A percentile compares a stretch with the other conserved stretches of the same genome.
These are phyloP conservation scores for Asclepias syriaca DNA, from an alignment of 257 asterid genomes.

Conservation along the genomic window DNA sequence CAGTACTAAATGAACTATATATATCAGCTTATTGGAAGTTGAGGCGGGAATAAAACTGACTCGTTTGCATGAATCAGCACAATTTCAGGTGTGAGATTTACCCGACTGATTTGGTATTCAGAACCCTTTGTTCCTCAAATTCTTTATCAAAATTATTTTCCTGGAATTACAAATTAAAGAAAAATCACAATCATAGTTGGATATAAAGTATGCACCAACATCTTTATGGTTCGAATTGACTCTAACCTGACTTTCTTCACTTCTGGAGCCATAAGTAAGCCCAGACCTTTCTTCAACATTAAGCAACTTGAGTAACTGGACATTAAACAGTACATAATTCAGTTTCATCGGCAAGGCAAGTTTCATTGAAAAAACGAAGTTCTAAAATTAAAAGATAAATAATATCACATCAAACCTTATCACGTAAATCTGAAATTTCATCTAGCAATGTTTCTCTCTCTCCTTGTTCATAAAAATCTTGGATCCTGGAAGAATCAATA, in stretches of 20 bases:
- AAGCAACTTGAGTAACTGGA: constrained; percentile 39
- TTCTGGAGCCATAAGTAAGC: constrained; percentile 22
- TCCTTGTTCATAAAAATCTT: constrained; percentile 44
- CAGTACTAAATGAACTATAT: background rate
- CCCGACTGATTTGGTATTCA: constrained; percentile 49
- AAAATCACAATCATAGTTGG: constrained; percentile 4
- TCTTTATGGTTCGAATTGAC: background rate
- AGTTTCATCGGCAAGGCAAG: constrained; percentile 11
- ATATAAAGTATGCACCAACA: background rate
- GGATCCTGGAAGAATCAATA: constrained; percentile 34
- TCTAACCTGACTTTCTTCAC: constrained; percentile 33
- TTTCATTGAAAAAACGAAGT: background rate
- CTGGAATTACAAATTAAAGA: constrained; percentile 31
- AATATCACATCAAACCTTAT: constrained; percentile 37
- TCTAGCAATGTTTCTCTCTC: constrained; percentile 45
- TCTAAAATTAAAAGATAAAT: background rate
- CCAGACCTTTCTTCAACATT: constrained; percentile 24
- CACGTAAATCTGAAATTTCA: constrained; percentile 48
- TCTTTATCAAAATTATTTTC: constrained; percentile 35
- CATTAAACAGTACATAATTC: constrained; percentile 9
- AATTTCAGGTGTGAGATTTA: background rate
- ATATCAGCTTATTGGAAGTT: background rate
- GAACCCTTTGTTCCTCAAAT: constrained; percentile 33
- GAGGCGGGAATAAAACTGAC: background rate
- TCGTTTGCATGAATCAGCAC: background rate